Percentiles rank a stretch among this genome's conserved stretches.
phyloP scores from a whole-genome alignment of 2,329 filamentous ascomycete genomes.

The Arthroderma uncinatum region DNA sequence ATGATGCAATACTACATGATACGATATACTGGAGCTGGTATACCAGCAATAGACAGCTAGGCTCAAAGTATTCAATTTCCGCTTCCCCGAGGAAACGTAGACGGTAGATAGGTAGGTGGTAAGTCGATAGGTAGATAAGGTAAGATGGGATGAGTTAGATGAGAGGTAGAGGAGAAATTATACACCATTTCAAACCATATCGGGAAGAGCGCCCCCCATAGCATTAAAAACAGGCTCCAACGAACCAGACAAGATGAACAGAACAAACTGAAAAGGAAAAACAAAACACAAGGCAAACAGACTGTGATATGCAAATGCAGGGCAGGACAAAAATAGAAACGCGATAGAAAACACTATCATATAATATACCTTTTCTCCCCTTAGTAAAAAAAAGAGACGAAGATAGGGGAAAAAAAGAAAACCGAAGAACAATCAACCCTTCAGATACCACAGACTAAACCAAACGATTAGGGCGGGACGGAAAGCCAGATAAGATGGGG shows the following conservation, averaged over 20 bases:
- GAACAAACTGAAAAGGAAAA: constrained; percentile 6
- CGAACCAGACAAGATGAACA: constrained; percentile 1
- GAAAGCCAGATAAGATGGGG: neutral
- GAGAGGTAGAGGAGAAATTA: neutral
- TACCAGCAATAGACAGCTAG: neutral
- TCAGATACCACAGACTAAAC: neutral
- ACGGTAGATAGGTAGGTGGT: neutral
- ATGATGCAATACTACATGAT: neutral
- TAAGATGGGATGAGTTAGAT: neutral
- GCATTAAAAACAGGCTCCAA: neutral
- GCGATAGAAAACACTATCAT: constrained; percentile 9
- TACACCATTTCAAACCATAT: constrained; percentile 4
- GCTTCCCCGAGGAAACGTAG: neutral
- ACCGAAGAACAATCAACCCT: constrained; percentile 8
- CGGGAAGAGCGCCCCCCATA: neutral
- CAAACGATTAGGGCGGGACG: neutral
- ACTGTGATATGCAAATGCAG: constrained; percentile 4
- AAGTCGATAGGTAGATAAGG: neutral
- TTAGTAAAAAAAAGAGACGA: constrained; percentile 1
- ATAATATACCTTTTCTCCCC: constrained; percentile 10
- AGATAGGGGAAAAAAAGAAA: constrained; percentile 8
- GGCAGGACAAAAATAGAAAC: constrained; percentile 6
- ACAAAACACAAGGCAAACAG: constrained; percentile 3
- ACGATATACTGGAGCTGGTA: neutral
- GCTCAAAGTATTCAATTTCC: neutral